These are phyloP conservation scores for Lactarius indigo DNA, from an alignment of 768 basidiomycete species.

Conservation along the genomic window DNA sequence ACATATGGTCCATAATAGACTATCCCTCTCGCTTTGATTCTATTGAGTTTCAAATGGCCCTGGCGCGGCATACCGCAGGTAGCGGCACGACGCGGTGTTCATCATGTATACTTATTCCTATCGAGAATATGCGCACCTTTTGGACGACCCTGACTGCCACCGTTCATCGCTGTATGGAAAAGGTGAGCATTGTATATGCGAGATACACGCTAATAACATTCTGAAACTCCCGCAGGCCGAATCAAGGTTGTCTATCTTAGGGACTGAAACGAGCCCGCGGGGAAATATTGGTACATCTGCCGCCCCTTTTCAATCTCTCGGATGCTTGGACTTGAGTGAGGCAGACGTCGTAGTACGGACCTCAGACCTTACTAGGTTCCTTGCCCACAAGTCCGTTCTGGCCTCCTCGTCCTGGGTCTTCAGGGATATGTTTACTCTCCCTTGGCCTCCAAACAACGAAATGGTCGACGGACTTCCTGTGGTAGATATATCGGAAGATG, in stretches of 20 bases:
- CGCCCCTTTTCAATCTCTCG: conserved; percentile 30
- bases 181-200: background rate
- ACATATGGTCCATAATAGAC: background rate
- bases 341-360: background rate
- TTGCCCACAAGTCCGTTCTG: background rate
- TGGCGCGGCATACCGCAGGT: background rate
- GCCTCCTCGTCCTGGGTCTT: conserved; percentile 35
- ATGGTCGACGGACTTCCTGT: conserved; percentile 9
- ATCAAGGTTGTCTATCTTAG: background rate
- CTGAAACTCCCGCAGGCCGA: background rate
- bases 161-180: background rate
- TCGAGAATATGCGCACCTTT: background rate
- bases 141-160: background rate
- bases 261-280: background rate
- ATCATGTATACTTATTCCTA: background rate
- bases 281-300: background rate
- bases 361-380: background rate
- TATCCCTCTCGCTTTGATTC: background rate
- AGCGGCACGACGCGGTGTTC: background rate
- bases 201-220: background rate
- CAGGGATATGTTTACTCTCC: conserved; percentile 32
- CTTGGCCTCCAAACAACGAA: conserved; percentile 26
- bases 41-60: conserved; percentile 1
- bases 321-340: background rate
- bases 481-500: conserved; percentile 22